Conservation (phyloP, 2,329 filamentous ascomycete species). For the Fusarium praegraminearum region DNA sequence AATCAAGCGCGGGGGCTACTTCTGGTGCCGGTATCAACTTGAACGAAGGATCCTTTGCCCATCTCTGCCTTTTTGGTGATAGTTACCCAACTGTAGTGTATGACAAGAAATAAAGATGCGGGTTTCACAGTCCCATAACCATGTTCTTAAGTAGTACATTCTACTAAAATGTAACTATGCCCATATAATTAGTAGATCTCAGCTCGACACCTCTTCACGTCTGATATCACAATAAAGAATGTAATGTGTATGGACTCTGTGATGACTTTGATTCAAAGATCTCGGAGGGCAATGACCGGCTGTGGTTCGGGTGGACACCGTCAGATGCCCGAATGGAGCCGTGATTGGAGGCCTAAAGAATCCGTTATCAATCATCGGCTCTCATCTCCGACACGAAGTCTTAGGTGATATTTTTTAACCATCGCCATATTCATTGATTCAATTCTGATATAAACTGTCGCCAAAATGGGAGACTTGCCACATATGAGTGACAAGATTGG, state of each 20-base stretch:
- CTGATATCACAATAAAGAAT: accelerated
- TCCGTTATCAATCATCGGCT: conserved; percentile 1
- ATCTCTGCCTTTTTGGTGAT: too few relatives aligned
- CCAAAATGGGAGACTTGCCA: conserved; percentile 10
- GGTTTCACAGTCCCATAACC: too few relatives aligned
- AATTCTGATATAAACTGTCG: not conserved
- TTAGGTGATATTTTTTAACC: not conserved
- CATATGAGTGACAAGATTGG: conserved; percentile 26
- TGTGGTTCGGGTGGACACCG: conserved; percentile 8
- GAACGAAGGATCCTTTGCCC: not conserved
- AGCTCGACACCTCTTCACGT: not conserved
- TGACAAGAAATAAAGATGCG: too few relatives aligned
- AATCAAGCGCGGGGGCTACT: conserved; percentile 14
- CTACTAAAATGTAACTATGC: not conserved
- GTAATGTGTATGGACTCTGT: not conserved
- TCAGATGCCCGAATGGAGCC: not conserved
- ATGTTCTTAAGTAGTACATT: too few relatives aligned
- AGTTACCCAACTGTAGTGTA: too few relatives aligned
- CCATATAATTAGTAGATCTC: too few relatives aligned
- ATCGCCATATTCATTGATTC: not conserved
- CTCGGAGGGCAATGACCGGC: conserved; percentile 5
- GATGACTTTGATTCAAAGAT: not conserved
- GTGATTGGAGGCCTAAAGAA: conserved; percentile 15
- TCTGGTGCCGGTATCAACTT: not conserved
- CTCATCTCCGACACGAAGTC: not conserved